These are phyloP conservation scores for Flaveria bidentis DNA, from an alignment of 129 eudicot species.

Conservation along the genomic window DNA sequence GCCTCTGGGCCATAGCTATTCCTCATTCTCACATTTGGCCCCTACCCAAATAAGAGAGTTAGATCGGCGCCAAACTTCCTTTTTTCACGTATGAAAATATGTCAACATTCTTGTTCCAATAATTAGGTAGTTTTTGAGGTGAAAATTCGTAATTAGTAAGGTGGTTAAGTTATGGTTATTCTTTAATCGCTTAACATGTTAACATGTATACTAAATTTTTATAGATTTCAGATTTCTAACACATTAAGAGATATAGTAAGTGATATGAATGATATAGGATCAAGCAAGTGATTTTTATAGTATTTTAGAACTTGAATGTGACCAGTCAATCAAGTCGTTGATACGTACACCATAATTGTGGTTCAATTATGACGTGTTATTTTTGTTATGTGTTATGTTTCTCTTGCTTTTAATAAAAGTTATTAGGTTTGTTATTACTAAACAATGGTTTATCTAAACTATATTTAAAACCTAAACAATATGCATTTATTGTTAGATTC, in stretches of 20 bases:
- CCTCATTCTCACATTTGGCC: not conserved
- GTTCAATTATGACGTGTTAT: too few relatives aligned
- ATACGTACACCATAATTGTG: too few relatives aligned
- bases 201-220: too few relatives aligned
- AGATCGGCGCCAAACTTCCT: constrained; percentile 19
- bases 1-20: not conserved
- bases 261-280: not conserved
- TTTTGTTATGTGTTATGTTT: too few relatives aligned
- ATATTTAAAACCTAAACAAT: too few relatives aligned
- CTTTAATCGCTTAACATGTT: too few relatives aligned
- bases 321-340: not conserved
- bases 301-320: not conserved
- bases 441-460: too few relatives aligned
- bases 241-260: not conserved
- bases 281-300: not conserved
- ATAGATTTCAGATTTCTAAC: not conserved
- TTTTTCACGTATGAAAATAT: not conserved
- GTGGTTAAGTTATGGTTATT: too few relatives aligned
- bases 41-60: not conserved
- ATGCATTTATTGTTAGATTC: too few relatives aligned
- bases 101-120: constrained; percentile 12
- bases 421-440: too few relatives aligned
- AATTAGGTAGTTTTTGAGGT: not conserved
- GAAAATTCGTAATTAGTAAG: not conserved
- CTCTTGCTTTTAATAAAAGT: too few relatives aligned